Percentiles rank a stretch among this genome's conserved stretches.
Evolutionary conservation across 2,329 filamentous ascomycete genomes (phyloP).

Genomic region (Penicillium glabrum): DNA sequence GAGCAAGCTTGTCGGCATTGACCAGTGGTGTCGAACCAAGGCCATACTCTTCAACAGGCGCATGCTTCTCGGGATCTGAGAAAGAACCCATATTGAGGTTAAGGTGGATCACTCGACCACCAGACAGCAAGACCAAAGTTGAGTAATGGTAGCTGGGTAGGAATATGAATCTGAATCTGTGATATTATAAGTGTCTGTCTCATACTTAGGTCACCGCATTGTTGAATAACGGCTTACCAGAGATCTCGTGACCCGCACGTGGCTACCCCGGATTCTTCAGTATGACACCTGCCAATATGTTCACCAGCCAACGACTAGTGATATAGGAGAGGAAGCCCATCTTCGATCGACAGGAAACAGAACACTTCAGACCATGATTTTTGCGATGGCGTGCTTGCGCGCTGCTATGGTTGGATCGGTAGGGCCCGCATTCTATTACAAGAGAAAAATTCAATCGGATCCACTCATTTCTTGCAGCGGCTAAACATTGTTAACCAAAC

Average conservation of each 20-base stretch:
- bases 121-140: not conserved
- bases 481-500: not conserved
- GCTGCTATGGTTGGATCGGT: conserved; percentile 16
- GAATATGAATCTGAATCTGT: not conserved
- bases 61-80: conserved; percentile 28
- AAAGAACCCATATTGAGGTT: conserved; percentile 13
- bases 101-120: not conserved
- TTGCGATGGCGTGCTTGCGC: conserved; percentile 29
- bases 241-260: conserved; percentile 21
- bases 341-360: not conserved
- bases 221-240: conserved; percentile 7
- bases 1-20: conserved; percentile 51
- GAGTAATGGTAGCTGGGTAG: not conserved
- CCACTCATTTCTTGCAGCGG: conserved; percentile 6
- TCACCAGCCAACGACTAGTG: not conserved
- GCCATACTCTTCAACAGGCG: conserved; percentile 14
- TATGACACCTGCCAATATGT: not conserved
- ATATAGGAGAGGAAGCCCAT: not conserved
- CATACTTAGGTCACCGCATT: not conserved
- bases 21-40: conserved; percentile 18
- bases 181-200: not conserved
- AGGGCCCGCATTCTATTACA: conserved; percentile 13
- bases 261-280: conserved; percentile 12
- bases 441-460: conserved; percentile 11
- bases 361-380: not conserved